A percentile compares a stretch with the other conserved stretches of the same genome.
These are phyloP conservation scores for Alternaria novae-zelandiae DNA, from an alignment of 2,329 filamentous ascomycete genomes.

Conservation along the genomic window DNA sequence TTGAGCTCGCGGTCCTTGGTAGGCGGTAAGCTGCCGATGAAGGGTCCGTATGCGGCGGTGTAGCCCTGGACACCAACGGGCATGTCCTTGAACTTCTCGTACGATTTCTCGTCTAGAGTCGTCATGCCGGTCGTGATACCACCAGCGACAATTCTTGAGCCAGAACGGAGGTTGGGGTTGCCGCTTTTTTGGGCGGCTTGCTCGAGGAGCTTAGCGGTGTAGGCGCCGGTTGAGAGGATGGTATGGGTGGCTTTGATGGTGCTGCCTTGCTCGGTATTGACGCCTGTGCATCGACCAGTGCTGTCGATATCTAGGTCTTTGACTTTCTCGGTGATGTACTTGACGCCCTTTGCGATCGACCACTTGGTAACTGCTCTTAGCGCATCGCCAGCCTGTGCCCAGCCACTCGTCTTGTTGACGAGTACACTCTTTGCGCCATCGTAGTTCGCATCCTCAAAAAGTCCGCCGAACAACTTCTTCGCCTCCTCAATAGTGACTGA, in stretches of 20 bases:
- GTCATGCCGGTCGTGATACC: conserved; percentile 60
- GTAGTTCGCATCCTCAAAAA: conserved; percentile 68
- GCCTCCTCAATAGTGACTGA: conserved; percentile 58
- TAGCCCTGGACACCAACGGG: conserved; percentile 43
- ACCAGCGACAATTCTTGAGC: conserved; percentile 62
- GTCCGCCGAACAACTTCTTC: conserved; percentile 62
- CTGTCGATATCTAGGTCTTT: conserved; percentile 57
- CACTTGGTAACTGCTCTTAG: conserved; percentile 62
- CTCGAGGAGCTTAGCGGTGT: conserved; percentile 53
- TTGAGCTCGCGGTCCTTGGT: conserved; percentile 44
- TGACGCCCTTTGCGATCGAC: conserved; percentile 62
- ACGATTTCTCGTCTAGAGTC: conserved; percentile 47
- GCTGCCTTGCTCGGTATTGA: conserved; percentile 45
- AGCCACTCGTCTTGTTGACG: conserved; percentile 67
- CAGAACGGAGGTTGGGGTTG: conserved; percentile 60
- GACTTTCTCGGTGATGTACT: conserved; percentile 63
- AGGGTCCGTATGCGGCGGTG: conserved; percentile 37
- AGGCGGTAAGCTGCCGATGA: conserved; percentile 42
- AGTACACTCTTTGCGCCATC: conserved; percentile 64
- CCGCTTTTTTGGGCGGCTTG: conserved; percentile 56
- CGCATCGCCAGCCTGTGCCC: conserved; percentile 67
- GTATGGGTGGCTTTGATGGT: conserved; percentile 32
- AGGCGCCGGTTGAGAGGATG: conserved; percentile 52
- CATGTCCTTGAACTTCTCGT: conserved; percentile 41
- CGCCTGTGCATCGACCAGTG: conserved; percentile 50